Base-by-base conservation (phyloP, 352 stramenopile genomes). In the Phytophthora fragariaefolia region DNA sequence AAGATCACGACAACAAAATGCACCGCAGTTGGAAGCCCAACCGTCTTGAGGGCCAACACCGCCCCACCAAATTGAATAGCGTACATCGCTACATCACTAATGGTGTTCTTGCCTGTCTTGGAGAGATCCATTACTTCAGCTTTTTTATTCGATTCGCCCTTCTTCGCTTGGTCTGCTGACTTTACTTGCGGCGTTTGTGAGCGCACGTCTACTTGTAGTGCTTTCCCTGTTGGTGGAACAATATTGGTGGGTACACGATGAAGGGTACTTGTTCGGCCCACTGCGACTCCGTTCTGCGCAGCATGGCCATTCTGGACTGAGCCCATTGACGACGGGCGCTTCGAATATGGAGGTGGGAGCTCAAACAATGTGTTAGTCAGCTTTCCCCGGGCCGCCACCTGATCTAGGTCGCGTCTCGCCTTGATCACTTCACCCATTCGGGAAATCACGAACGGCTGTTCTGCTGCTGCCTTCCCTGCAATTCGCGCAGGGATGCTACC, bases 401-500 rank as follows among this genome's bases (percentile, higher is more conserved):
- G 63, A 7, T 73, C 69, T 7, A 79, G 53, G 18, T 81, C 62
- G 12, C 67, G 79, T 55, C 58, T 79, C 61, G 86, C 80, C 55
- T 89, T 87, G 46, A 91, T 73, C 42, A 83, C 32, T 4, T 89
- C 77, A 12, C 65, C 53, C 30, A 91, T 82, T 36, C 82, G 77
- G 18, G 77, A 49, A 50, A 91, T 86, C 20, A 91, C 64, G 50
- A 83, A 91, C 27, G 83, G 83, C 62, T 90, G 85, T 32, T 93
- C 85, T 3, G 81, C 65, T 9, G 82, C 81, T 28, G 76, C 82
- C 45, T 89, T 89, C n/a, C 75, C 69, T 22, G 80, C 75, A 38
- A 93, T 82, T 1, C 82, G 83, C 12, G 81, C 69, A 30, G 85
- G 83, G 34, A 93, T 90, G 42, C 42, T 90, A 22, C 85, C 85